Percentiles rank a stretch among this genome's conserved stretches.
These are phyloP conservation scores for Salix purpurea DNA, from an alignment of 345 rosid genomes.

Conservation along the genomic window DNA sequence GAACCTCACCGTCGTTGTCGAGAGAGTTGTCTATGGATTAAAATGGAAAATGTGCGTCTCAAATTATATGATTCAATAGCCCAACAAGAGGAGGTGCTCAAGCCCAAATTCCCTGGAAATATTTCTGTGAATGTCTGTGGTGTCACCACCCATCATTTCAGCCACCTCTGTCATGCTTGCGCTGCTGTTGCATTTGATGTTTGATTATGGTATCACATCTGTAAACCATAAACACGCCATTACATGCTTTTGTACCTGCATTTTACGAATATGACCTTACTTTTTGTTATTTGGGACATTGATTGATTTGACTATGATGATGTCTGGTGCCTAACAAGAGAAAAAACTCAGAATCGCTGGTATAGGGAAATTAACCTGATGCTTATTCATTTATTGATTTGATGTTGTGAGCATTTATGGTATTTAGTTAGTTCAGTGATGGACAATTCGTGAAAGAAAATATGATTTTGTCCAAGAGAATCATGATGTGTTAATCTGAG, in stretches of 20 bases:
- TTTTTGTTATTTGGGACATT: not conserved
- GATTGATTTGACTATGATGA: not conserved
- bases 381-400: no score
- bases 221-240: not conserved
- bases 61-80: slow-evolving; percentile 65
- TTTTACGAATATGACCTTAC: not conserved
- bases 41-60: slow-evolving; percentile 27
- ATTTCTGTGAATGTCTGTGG: slow-evolving; percentile 82
- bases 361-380: no score
- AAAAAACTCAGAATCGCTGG: no score
- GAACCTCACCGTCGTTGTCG: not conserved
- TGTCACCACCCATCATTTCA: slow-evolving; percentile 76
- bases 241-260: not conserved
- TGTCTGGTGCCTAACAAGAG: no score
- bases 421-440: no score
- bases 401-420: no score
- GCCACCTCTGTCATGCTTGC: slow-evolving; percentile 90
- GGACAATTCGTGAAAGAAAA: no score
- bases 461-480: no score
- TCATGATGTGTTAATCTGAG: no score
- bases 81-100: slow-evolving; percentile 51
- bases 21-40: not conserved
- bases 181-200: slow-evolving; percentile 77
- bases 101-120: slow-evolving; percentile 45
- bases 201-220: slow-evolving; percentile 50